Percentiles rank a stretch among this genome's conserved stretches.
These are phyloP conservation scores for Naganishia kalamii DNA, from an alignment of 768 basidiomycete genomes.

Conservation along the genomic window DNA sequence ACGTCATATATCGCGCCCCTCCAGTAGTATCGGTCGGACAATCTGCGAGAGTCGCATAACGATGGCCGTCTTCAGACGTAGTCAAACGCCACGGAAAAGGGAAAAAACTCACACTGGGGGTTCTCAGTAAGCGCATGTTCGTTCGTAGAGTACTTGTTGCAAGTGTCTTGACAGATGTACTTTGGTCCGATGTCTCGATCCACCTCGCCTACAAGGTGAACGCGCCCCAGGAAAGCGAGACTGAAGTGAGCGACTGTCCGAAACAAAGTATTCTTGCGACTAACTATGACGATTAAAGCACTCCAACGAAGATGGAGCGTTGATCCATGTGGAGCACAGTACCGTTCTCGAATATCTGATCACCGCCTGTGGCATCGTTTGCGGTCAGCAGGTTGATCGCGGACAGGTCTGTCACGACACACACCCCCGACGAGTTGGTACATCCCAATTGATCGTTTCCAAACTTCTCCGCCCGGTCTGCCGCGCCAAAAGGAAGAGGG, in stretches of 20 bases:
- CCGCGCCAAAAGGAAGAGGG: too few species aligned
- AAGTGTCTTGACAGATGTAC: constrained; percentile 44
- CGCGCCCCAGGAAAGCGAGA: neutral
- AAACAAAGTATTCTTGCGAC: neutral
- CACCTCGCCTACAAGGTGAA: neutral
- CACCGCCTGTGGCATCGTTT: constrained; percentile 12
- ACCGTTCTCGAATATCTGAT: constrained; percentile 42
- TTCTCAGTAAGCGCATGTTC: constrained; percentile 32
- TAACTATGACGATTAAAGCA: constrained; percentile 40
- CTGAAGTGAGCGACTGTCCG: too few species aligned
- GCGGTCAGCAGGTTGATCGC: neutral
- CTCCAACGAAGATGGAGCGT: constrained; percentile 33
- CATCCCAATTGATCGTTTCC: constrained; percentile 39
- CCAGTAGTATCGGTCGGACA: constrained; percentile 43
- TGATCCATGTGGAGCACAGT: constrained; percentile 44
- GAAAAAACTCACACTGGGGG: constrained; percentile 3
- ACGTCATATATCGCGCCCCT: constrained; percentile 28
- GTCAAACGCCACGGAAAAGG: too few species aligned
- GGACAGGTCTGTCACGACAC: neutral
- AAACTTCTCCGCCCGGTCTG: constrained; percentile 37
- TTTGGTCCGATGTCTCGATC: constrained; percentile 26
- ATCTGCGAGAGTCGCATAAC: constrained; percentile 25
- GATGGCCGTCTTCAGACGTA: too few species aligned
- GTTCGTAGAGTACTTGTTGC: constrained; percentile 38
- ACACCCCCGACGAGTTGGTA: constrained; percentile 31